phyloP scores from a whole-genome alignment of 2,329 filamentous ascomycete genomes.

The Aspergillus tamarii region DNA sequence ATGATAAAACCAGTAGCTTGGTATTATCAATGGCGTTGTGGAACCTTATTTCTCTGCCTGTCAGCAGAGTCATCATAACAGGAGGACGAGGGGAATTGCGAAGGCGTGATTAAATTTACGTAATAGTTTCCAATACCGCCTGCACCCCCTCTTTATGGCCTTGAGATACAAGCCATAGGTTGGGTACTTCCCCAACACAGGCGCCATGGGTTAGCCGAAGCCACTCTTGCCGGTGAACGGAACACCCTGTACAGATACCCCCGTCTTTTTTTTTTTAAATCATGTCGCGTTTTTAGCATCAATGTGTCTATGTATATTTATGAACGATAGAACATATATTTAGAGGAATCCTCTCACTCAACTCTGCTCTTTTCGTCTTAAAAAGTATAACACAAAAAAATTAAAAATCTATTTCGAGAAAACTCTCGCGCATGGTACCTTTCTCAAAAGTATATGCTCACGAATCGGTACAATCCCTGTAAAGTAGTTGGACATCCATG shows the following conservation, averaged over 20 bases:
- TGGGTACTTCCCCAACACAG: background rate
- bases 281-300: background rate
- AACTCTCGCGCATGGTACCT: too few species aligned
- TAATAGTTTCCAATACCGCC: background rate
- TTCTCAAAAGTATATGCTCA: background rate
- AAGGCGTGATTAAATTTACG: background rate
- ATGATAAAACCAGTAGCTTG: background rate
- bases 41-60: background rate
- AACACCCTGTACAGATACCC: slow-evolving; percentile 5
- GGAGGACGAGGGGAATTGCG: background rate
- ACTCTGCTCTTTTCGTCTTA: background rate
- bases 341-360: background rate
- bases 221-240: background rate
- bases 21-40: background rate
- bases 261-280: background rate
- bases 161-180: background rate
- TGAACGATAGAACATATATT: slow-evolving; percentile 5
- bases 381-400: too few species aligned
- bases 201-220: background rate
- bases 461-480: background rate
- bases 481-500: background rate
- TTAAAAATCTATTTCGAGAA: too few species aligned
- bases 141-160: background rate
- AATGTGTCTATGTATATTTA: slow-evolving; percentile 7
- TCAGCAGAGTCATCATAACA: background rate